Evolutionary conservation across 768 basidiomycete species (phyloP).

Genomic region (Lentinus brumalis): DNA sequence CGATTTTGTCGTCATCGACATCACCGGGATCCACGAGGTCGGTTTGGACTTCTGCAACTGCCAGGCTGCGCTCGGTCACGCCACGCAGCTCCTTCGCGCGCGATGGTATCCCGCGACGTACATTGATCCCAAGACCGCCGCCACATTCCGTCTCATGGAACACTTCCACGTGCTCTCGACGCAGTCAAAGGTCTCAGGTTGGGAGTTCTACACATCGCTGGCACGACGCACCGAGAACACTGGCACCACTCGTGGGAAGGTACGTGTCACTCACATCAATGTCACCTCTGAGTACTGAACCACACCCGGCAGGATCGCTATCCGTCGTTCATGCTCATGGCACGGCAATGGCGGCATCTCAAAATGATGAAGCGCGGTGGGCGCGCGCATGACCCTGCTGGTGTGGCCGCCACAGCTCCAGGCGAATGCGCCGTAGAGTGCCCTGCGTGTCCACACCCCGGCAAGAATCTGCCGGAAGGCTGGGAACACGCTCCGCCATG

Average conservation of each 20-base stretch:
- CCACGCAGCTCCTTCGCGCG: conserved; percentile 32
- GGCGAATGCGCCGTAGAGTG: conserved; percentile 24
- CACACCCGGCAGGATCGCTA: conserved; percentile 23
- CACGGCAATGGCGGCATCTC: conserved; percentile 23
- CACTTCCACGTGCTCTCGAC: conserved; percentile 36
- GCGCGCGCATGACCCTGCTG: conserved; percentile 22
- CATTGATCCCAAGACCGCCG: conserved; percentile 29
- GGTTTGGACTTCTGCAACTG: conserved; percentile 30
- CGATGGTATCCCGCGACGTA: conserved; percentile 35
- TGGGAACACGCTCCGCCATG: not conserved
- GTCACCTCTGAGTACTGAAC: too few relatives aligned
- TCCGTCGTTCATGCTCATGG: conserved; percentile 16
- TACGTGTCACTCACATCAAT: too few relatives aligned
- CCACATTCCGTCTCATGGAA: conserved; percentile 33
- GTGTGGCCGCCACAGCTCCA: not conserved
- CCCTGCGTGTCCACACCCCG: conserved; percentile 28
- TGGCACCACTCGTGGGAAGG: conserved; percentile 19
- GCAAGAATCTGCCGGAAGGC: conserved; percentile 20
- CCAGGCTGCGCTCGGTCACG: not conserved
- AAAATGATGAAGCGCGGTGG: conserved; percentile 24
- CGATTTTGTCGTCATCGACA: conserved; percentile 25
- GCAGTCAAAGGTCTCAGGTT: conserved; percentile 34
- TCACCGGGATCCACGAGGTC: conserved; percentile 29
- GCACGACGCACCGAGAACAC: conserved; percentile 33
- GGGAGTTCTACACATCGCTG: conserved; percentile 35